Percentiles rank a stretch among this genome's conserved stretches.
Conservation (phyloP, 78 protist genomes). For the Guillardia theta region DNA sequence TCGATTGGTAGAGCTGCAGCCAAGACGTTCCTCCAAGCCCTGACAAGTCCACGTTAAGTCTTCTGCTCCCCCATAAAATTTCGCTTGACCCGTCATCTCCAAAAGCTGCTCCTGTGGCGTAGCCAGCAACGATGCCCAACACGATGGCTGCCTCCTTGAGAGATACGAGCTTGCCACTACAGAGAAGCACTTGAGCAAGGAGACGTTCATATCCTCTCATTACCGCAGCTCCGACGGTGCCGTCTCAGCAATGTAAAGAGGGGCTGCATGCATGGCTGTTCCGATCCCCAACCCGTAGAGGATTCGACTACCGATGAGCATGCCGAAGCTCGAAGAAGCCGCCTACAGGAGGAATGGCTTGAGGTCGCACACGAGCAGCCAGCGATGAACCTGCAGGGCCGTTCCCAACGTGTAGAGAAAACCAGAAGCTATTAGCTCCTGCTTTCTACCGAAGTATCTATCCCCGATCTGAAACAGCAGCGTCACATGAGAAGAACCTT, state of each 20-base stretch:
- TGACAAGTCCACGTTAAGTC: too few species aligned
- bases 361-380: too few species aligned
- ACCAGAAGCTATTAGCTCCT: neutral
- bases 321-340: neutral
- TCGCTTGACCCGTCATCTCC: too few species aligned
- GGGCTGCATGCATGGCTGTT: neutral
- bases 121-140: neutral
- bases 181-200: too few species aligned
- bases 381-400: neutral
- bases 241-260: neutral
- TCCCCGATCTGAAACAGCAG: neutral
- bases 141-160: neutral
- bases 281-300: neutral
- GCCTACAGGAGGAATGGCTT: neutral
- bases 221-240: too few species aligned
- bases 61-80: too few species aligned
- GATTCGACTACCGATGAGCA: neutral
- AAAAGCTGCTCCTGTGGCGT: neutral
- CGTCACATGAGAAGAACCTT: neutral
- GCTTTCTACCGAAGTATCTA: neutral
- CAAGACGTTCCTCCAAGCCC: too few species aligned
- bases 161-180: neutral
- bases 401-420: neutral
- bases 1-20: too few species aligned
- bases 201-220: too few species aligned